Percentiles rank a stretch among this genome's conserved stretches.
Evolutionary conservation across 2,329 filamentous ascomycete genomes (phyloP).

Genomic region (Penicillium hordei): DNA sequence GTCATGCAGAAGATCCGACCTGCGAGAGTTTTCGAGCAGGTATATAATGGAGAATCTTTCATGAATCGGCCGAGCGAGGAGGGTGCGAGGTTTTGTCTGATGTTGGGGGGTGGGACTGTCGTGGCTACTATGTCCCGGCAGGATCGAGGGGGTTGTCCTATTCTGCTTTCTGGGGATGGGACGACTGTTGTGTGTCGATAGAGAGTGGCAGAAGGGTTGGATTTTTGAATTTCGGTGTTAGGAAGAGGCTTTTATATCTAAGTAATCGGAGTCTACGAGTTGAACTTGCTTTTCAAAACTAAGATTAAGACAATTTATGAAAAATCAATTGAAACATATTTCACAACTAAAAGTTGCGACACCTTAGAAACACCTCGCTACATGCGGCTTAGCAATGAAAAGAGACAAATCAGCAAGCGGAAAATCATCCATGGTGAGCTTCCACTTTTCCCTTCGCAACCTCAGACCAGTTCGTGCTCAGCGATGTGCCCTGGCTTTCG

Average conservation of each 20-base stretch:
- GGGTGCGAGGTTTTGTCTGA: not conserved
- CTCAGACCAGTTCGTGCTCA: constrained; percentile 90
- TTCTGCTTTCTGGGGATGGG: not conserved
- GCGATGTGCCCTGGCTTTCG: constrained; percentile 87
- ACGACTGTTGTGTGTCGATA: not conserved
- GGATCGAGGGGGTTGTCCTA: not conserved
- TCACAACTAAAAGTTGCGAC: not conserved
- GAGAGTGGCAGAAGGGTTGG: too few relatives aligned
- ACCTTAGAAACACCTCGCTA: constrained; percentile 8
- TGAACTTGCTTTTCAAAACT: not conserved
- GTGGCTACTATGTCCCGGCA: not conserved
- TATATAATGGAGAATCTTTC: not conserved
- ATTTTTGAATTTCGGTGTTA: not conserved
- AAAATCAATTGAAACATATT: not conserved
- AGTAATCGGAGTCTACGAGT: not conserved
- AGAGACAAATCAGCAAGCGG: constrained; percentile 1
- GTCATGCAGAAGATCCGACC: not conserved
- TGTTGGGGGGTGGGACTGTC: not conserved
- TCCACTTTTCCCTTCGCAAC: constrained; percentile 72
- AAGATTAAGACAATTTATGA: not conserved
- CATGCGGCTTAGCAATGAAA: constrained; percentile 7
- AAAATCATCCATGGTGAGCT: constrained; percentile 29
- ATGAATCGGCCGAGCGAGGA: not conserved
- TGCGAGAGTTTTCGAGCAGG: not conserved
- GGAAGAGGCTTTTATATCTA: not conserved